These are phyloP conservation scores for Yamadazyma scolyti DNA, from an alignment of 805 yeast species.

Conservation along the genomic window DNA sequence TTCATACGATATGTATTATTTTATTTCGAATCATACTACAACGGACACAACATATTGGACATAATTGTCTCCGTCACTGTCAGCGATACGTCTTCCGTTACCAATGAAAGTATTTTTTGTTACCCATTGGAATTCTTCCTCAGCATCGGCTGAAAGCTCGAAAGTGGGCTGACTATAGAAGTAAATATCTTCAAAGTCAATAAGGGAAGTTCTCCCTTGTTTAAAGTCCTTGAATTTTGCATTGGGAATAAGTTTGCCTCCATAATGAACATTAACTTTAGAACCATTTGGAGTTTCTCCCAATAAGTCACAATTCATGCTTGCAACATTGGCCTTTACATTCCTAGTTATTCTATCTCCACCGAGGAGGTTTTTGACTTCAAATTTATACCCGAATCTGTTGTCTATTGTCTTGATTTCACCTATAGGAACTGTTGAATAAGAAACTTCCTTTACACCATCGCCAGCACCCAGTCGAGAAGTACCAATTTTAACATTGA, in stretches of 20 bases:
- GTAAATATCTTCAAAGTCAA: conserved; percentile 44
- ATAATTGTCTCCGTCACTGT: conserved; percentile 37
- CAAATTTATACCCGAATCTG: conserved; percentile 28
- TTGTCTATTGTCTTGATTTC: conserved; percentile 26
- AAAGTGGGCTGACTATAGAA: conserved; percentile 47
- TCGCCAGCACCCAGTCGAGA: conserved; percentile 17
- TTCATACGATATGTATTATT: too few relatives aligned
- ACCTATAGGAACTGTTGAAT: conserved; percentile 24
- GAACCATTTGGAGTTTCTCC: conserved; percentile 43
- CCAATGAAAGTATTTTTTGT: conserved; percentile 47
- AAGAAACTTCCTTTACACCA: conserved; percentile 14
- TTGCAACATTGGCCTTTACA: conserved; percentile 19
- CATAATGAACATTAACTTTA: conserved; percentile 41
- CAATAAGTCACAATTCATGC: conserved; percentile 49
- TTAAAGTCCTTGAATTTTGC: conserved; percentile 31
- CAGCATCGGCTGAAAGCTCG: conserved; percentile 37
- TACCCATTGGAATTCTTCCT: conserved; percentile 50
- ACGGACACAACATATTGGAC: conserved; percentile 56
- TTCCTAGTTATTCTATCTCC: conserved; percentile 45
- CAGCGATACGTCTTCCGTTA: conserved; percentile 56
- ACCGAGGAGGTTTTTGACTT: conserved; percentile 31
- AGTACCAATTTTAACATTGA: conserved; percentile 24
- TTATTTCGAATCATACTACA: too few relatives aligned
- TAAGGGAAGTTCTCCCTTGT: conserved; percentile 20
- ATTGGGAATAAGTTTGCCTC: conserved; percentile 45